phyloP scores from a whole-genome alignment of 257 asterid genomes.

The Ophiorrhiza pumila region DNA sequence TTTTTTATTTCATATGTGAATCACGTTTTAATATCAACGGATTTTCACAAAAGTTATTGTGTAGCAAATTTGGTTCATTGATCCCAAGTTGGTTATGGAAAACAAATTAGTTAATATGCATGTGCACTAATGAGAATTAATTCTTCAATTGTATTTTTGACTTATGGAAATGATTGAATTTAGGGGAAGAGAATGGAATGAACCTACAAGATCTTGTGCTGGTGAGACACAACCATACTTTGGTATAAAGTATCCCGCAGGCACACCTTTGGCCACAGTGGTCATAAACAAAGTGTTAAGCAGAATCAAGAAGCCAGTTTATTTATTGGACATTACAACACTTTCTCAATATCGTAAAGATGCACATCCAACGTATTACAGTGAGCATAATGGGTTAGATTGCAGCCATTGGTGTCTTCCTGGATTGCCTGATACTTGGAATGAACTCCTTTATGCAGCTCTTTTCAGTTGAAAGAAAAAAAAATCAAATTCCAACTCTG shows the following conservation, averaged over 20 bases:
- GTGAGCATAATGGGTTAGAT: conserved; percentile 61
- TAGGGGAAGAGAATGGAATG: conserved; percentile 81
- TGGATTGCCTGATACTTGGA: conserved; percentile 96
- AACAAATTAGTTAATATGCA: no score
- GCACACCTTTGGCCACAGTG: conserved; percentile 43
- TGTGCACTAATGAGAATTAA: no score
- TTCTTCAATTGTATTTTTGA: not conserved
- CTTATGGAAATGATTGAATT: not conserved
- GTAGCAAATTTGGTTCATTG: no score
- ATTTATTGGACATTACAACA: conserved; percentile 63
- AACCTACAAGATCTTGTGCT: conserved; percentile 58
- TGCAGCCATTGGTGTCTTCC: conserved; percentile 99
- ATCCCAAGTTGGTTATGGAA: no score
- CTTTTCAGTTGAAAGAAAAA: conserved; percentile 34
- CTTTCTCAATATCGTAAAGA: conserved; percentile 84
- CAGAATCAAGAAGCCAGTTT: conserved; percentile 72
- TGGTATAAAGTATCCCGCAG: conserved; percentile 57
- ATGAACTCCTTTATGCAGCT: conserved; percentile 58
- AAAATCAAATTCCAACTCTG: not conserved
- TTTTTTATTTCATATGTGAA: no score
- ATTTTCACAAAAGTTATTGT: no score
- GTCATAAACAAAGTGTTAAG: conserved; percentile 75
- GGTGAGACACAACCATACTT: conserved; percentile 59
- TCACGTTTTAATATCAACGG: no score
- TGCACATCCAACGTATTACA: conserved; percentile 66